Base-by-base conservation (phyloP, 2,329 filamentous ascomycete genomes). In the Claviceps sp. region DNA sequence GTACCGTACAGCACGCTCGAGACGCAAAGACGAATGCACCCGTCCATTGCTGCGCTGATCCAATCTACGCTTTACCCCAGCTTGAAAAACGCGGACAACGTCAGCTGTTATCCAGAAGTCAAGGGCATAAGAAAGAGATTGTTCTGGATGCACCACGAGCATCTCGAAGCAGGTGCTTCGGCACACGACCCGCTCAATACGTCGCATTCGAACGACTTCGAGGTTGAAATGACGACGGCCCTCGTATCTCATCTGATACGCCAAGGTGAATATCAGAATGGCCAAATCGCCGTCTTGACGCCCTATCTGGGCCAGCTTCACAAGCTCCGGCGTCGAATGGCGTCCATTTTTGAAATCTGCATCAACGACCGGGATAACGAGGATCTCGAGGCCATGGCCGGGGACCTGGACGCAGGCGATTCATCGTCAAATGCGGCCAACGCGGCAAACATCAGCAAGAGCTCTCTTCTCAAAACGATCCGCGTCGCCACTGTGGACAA, bases 221-320 rank as follows among this genome's bases (percentile, higher is more conserved):
- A 90, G 59, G 70, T 83, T 0, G 68, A 79, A 0, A 83, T 90
- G 79, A 75, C 76, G 0, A 67, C 72, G 6, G 74, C 77, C 0
- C 64, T 89, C 0, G 79, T 88, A 0, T 73, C 72, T 0, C 83
- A 90, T 59, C 64, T 90, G 0, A 68, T 84, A 5, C 71, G 74
- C 0, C 85, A 89, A 59, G 83, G 83, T 0, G 60, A 58, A 0
- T 88, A 89, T 60, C 63, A 61, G 0, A 64, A 67, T 0, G 70
- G 69, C 0, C 80, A 88, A 2, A 85, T 90, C 53, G 83, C 84
- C 0, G 78, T 91, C 0, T 61, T 90, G 5, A 88, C 85, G 0
- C 81, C 80, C 0, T 85, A 85, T 53, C 63, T 73, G 0, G 79
- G 78, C 0, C 80, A 85, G 54, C 63, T 79, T 2, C 68, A 74